Evolutionary conservation across 768 basidiomycete genomes (phyloP).

Genomic region (Clathrus columnatus): DNA sequence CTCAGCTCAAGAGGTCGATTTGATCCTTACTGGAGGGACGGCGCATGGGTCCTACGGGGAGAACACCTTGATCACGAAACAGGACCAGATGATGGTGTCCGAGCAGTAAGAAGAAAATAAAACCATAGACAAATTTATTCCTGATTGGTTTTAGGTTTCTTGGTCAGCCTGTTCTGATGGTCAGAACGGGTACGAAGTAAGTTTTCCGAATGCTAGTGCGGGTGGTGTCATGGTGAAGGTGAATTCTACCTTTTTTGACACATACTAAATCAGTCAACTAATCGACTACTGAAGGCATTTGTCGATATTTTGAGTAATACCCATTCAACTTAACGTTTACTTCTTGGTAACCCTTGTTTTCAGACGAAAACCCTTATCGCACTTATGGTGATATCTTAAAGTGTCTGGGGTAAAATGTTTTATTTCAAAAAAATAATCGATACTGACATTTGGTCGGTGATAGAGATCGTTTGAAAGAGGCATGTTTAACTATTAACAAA

Average conservation of each 20-base stretch:
- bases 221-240: constrained; percentile 9
- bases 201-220: neutral
- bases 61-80: constrained; percentile 1
- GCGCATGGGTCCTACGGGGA: constrained; percentile 5
- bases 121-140: neutral
- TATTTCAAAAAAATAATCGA: neutral
- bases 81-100: neutral
- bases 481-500: constrained; percentile 1
- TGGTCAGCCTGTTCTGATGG: constrained; percentile 10
- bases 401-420: neutral
- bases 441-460: neutral
- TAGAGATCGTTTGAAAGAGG: neutral
- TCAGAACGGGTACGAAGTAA: constrained; percentile 8
- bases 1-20: neutral
- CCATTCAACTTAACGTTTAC: neutral
- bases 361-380: constrained; percentile 1
- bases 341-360: neutral
- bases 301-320: constrained; percentile 6
- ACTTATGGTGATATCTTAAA: constrained; percentile 8
- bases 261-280: neutral
- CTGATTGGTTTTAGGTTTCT: neutral
- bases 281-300: neutral
- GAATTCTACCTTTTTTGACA: neutral
- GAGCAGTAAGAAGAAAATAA: neutral
- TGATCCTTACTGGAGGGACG: constrained; percentile 6